Base-by-base conservation (phyloP, 805 yeast species). In the Kodamaea kakaduensis region DNA sequence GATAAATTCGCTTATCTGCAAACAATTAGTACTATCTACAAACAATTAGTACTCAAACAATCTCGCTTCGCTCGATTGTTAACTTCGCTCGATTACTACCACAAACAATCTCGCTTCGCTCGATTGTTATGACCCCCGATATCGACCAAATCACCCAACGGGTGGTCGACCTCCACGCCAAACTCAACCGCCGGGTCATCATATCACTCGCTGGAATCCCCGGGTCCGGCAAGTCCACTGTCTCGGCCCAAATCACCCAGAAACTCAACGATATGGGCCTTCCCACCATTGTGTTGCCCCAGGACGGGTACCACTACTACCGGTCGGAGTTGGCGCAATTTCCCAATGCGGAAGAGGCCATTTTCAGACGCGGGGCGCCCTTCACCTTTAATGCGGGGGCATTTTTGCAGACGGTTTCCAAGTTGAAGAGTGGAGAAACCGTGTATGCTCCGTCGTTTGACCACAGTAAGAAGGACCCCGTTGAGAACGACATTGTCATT, bases 181-280 rank as follows among this genome's bases (percentile, higher is more conserved):
- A 45, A 20, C 30, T 18, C 18, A 15, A 21, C 6, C 21, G 31
- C 6, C 60, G 89, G 44, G 53, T 77, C 2, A 40, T 81, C 12
- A 63, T 87, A 7, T 61, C 82, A 0, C 49, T 87, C 9, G 78
- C 80, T 2, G 96, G 95, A 1, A 69, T 78, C 0, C 95, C 96
- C 2, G 96, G 96, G 5, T 77, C 89, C 1, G 96, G 96, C 0
- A 86, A 86, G 54, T 73, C 89, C 3, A 83, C 94, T 0, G 50
- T 79, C 22, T 78, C 89, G 1, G 50, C 51, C 24, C 37, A 55
- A 4, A 59, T 86, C 5, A 70, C 70, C 14, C 13, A n/a, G 9
- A 25, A 26, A n/a, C 32, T 66, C 21, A 50, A 42, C 27, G 30
- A 37, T 8, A 26, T 30, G 2, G 31, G 36, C 17, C 35, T 52